Evolutionary conservation across 1,284 basidiomycete genomes (phyloP), one percentile per base, ranked within the genome.

Genomic region (Moesziomyces parantarcticus): DNA sequence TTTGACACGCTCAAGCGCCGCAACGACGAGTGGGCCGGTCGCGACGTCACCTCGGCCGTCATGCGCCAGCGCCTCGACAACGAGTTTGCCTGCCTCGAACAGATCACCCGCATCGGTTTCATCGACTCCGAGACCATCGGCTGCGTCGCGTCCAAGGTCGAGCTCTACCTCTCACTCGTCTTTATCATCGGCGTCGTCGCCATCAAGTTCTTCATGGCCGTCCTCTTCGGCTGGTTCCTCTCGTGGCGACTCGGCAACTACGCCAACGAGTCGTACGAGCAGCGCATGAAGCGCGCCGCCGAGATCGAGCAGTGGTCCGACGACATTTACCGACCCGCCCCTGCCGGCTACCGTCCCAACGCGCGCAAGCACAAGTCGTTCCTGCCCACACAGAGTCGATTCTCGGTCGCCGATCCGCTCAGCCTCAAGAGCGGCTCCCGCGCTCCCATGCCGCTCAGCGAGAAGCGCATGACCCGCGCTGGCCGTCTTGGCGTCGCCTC

Each of bases 301-400:
- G 93, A 94, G 84, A 97, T 99, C 78, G 97, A 99, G 85, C 90
- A 91, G 80, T 99, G 96, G 96, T 91, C 94, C 29, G 91, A 92
- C 77, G 93, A 98, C 83, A 99, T 99, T 77, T 97, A 97, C 85
- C 89, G 92, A 34, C 91, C 96, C 13, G 97, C 96, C 3, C 97
- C 96, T 1, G 91, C 91, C 70, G 88, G 92, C 62, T 93, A 95
- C 82, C 90, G 96, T 13, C 97, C 97, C 22, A 97, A 93, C 77
- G 83, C 81, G 67, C 62, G 82, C 82, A 64, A 87, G 87, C 93
- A 14, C 87, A 90, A 11, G 93, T 93, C 84, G 90, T 92, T 59
- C 88, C 88, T 86, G 83, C 91, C 83, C 23, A 86, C 86, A 14
- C 88, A 89, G 11, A 82, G 78, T 68, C 84, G 88, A 61, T 91